phyloP scores from a whole-genome alignment of 768 basidiomycete genomes.

The Tephrocybe sp. region DNA sequence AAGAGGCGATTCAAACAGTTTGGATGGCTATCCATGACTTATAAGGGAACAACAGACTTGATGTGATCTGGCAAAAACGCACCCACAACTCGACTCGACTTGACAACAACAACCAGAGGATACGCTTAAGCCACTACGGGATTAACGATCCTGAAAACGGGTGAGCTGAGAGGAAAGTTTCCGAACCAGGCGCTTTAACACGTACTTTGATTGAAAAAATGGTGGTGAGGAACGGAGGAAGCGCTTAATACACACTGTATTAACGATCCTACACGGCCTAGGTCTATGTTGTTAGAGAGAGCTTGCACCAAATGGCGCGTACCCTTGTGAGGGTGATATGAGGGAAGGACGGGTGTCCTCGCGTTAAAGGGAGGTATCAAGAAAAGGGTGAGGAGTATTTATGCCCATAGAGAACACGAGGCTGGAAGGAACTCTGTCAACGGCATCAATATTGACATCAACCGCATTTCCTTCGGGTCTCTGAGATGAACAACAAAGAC shows the following conservation, averaged over 20 bases:
- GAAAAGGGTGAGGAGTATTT: conserved; percentile 26
- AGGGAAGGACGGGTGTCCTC: conserved; percentile 32
- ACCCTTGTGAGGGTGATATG: conserved; percentile 11
- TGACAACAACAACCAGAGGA: not conserved
- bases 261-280: conserved; percentile 15
- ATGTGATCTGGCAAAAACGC: not conserved
- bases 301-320: conserved; percentile 14
- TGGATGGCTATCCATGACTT: not conserved
- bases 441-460: not conserved
- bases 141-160: conserved; percentile 3
- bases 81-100: not conserved
- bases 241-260: conserved; percentile 13
- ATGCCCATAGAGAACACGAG: conserved; percentile 37
- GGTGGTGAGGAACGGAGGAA: not conserved
- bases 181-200: not conserved
- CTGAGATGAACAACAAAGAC: conserved; percentile 14
- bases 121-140: conserved; percentile 6
- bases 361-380: conserved; percentile 31
- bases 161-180: not conserved
- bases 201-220: conserved; percentile 9
- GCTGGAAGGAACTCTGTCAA: conserved; percentile 14
- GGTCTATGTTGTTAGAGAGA: conserved; percentile 19
- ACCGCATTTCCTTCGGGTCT: conserved; percentile 3
- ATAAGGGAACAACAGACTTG: not conserved
- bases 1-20: not conserved